Conservation (phyloP, 2,329 filamentous ascomycete genomes). For the Rutstroemia sp. region DNA sequence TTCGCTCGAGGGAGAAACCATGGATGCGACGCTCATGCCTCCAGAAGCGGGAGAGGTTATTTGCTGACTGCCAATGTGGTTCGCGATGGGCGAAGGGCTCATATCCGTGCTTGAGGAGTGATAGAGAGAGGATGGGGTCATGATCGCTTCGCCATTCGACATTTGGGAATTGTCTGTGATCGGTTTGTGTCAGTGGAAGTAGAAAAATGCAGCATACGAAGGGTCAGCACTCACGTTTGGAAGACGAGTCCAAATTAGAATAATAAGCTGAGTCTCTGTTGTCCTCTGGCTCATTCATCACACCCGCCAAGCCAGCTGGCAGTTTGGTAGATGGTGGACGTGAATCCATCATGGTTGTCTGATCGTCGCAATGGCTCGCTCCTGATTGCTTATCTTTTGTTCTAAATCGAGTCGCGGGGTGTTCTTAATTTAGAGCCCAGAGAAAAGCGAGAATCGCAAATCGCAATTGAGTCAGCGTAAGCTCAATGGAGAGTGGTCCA, state of each 20-base stretch:
- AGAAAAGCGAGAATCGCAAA: conserved; percentile 5
- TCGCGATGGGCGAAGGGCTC: conserved; percentile 51
- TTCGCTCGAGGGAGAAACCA: conserved; percentile 51
- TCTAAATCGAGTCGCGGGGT: background rate
- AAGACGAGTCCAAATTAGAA: conserved; percentile 36
- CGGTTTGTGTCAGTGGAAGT: background rate
- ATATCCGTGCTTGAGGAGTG: conserved; percentile 47
- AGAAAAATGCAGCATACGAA: background rate
- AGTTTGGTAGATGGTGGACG: conserved; percentile 15
- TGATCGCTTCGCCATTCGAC: conserved; percentile 14
- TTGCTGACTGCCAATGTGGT: conserved; percentile 38
- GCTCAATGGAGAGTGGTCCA: background rate
- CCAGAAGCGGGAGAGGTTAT: conserved; percentile 48
- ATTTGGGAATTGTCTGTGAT: conserved; percentile 20
- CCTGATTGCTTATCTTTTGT: background rate
- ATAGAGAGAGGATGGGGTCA: conserved; percentile 30
- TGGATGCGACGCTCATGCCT: conserved; percentile 60
- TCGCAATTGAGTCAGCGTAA: conserved; percentile 3
- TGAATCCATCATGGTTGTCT: conserved; percentile 3
- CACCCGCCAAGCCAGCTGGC: conserved; percentile 42
- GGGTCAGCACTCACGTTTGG: conserved; percentile 38
- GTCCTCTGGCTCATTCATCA: conserved; percentile 44
- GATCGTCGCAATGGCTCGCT: background rate
- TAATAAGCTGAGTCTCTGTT: conserved; percentile 47
- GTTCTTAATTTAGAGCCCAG: conserved; percentile 1